A percentile compares a stretch with the other conserved stretches of the same genome.
Conservation (phyloP, 495 filamentous ascomycete species). For the Pseudevernia furfuracea region DNA sequence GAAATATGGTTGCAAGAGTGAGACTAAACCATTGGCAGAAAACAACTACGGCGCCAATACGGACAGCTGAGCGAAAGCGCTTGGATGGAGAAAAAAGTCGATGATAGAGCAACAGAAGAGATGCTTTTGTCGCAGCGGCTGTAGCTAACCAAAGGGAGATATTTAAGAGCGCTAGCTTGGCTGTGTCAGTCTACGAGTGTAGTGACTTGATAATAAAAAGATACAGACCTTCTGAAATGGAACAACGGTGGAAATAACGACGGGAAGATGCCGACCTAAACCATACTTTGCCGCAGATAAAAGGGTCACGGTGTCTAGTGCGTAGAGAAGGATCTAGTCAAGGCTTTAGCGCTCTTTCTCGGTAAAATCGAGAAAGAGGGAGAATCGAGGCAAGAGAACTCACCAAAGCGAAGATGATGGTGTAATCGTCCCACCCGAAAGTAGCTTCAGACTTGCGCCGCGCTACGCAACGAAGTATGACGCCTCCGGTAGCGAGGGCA, state of each 20-base stretch:
- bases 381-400: background rate
- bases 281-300: background rate
- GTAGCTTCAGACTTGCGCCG: background rate
- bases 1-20: background rate
- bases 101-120: background rate
- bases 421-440: background rate
- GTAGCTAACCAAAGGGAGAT: background rate
- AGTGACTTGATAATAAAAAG: no score
- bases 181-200: background rate
- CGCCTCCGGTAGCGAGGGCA: background rate
- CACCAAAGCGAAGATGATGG: background rate
- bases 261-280: background rate
- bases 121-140: background rate
- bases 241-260: background rate
- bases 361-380: background rate
- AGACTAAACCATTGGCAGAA: background rate
- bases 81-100: background rate
- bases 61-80: background rate
- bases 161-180: background rate
- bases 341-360: background rate
- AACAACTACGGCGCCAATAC: background rate
- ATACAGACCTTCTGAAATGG: background rate
- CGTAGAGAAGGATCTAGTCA: background rate
- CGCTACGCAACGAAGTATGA: background rate
- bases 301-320: background rate